Percentiles rank a stretch among this genome's conserved stretches.
Conservation (phyloP, 1,284 basidiomycete genomes). For the Cryptococcus neoformans region DNA sequence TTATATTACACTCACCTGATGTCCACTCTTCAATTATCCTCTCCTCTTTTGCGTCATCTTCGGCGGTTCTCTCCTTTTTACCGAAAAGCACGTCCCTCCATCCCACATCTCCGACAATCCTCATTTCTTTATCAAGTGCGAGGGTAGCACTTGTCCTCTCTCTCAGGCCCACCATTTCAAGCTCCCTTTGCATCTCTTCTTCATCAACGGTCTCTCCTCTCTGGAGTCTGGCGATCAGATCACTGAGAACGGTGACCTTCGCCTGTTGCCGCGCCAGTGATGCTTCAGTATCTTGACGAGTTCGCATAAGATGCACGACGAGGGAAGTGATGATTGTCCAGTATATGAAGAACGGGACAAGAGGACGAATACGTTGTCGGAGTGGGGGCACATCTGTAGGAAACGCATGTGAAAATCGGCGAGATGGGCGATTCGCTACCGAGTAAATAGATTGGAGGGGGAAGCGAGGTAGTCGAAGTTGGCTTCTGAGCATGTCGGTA, state of each 20-base stretch:
- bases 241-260: constrained; percentile 37
- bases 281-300: constrained; percentile 28
- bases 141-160: constrained; percentile 21
- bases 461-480: not conserved
- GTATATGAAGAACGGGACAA: constrained; percentile 46
- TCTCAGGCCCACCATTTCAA: constrained; percentile 48
- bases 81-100: constrained; percentile 47
- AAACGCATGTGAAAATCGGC: not conserved
- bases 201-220: constrained; percentile 24
- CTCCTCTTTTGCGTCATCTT: constrained; percentile 22
- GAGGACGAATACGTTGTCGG: constrained; percentile 33
- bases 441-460: not conserved
- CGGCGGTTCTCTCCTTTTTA: constrained; percentile 16
- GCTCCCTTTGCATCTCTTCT: constrained; percentile 39
- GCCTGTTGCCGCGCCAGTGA: constrained; percentile 27
- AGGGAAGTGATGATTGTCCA: constrained; percentile 48
- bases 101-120: constrained; percentile 29
- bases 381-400: constrained; percentile 36
- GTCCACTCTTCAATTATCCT: constrained; percentile 22
- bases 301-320: constrained; percentile 37
- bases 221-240: constrained; percentile 24
- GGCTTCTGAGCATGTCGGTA: too few relatives aligned
- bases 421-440: not conserved
- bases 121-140: constrained; percentile 14
- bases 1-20: constrained; percentile 16